Evolutionary conservation across 768 basidiomycete species (phyloP), one percentile per base, ranked within the genome.

Genomic region (Guyanaporus albipodus): DNA sequence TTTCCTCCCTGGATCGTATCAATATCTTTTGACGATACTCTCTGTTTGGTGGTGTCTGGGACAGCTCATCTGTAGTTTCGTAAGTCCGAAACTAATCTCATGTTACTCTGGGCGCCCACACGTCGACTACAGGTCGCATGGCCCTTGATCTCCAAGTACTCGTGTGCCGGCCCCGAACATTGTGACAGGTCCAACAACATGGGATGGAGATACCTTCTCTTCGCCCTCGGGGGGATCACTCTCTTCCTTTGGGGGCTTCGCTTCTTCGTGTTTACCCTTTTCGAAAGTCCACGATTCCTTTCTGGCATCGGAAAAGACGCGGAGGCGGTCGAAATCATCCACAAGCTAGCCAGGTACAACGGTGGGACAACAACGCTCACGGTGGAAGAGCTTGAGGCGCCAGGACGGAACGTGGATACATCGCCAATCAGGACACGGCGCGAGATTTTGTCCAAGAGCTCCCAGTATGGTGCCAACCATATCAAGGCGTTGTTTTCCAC

Each of bases 161-260:
- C 80, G 6, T 82, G 81, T 50, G 44, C 69, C 0, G 53, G 60
- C 4, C 15, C 64, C 0, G 48, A 46, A 6, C 54, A 65, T 4
- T 77, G 77, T 49, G 48, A 68, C 29, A 71, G 66, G 38, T 59
- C 68, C 3, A 52, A 75, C 17, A 83, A 82, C 52, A 82, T 79
- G 80, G 80, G 82, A 19, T 83, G 82, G 81, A 68, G 82, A 23
- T 82, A 82, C 56, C 70, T 80, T 21, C 63, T 80, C 26, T 73
- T 78, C 58, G 69, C 70, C 0, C 72, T 80, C 31, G 78, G 80
- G 3, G 78, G 70, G 8, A 50, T 81, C 32, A 78, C 72, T 21
- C 66, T 83, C 29, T 48, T 79, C 42, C 61, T 80, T n/a, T 81
- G 77, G 72, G 66, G 57, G 10, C 47, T 77, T 51, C 76, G 80